A percentile compares a stretch with the other conserved stretches of the same genome.
Conservation (phyloP, 1,139 yeast species). For the Pichia sp. region DNA sequence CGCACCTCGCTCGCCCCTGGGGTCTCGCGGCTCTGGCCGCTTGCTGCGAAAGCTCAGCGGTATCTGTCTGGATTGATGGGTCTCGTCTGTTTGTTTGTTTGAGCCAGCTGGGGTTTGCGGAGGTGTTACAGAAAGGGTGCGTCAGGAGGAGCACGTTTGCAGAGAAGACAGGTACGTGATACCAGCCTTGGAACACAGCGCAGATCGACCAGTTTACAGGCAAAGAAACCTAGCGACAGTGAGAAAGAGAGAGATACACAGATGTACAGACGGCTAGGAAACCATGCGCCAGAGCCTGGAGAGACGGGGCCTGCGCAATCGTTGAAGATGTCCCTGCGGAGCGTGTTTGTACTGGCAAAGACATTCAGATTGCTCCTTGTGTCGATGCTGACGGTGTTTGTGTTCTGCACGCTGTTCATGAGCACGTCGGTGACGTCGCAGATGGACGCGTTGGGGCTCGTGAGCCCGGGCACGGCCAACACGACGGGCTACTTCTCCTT, state of each 20-base stretch:
- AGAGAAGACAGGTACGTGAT: no score
- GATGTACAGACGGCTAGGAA: constrained; percentile 5
- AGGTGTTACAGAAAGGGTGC: no score
- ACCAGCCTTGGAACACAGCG: no score
- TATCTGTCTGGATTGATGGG: no score
- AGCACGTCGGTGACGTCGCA: constrained; percentile 4
- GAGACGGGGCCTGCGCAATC: background rate
- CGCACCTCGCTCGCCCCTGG: background rate
- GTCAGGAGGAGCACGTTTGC: no score
- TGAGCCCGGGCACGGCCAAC: constrained; percentile 5
- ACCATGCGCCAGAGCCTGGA: background rate
- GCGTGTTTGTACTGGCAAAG: background rate
- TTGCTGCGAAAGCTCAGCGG: no score
- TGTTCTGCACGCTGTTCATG: constrained; percentile 4
- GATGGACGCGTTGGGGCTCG: constrained; percentile 10
- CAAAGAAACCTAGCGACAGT: no score
- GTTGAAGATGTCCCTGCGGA: background rate
- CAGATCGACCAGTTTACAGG: no score
- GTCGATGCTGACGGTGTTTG: constrained; percentile 4
- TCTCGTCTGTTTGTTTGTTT: no score
- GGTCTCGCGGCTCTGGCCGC: no score
- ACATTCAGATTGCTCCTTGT: constrained; percentile 6
- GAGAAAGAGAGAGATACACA: no score
- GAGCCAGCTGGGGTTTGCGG: no score
- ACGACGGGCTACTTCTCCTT: constrained; percentile 4